A percentile compares a stretch with the other conserved stretches of the same genome.
Evolutionary conservation across 2,329 filamentous ascomycete genomes (phyloP).

Genomic region (Chrysoporthe puriensis): DNA sequence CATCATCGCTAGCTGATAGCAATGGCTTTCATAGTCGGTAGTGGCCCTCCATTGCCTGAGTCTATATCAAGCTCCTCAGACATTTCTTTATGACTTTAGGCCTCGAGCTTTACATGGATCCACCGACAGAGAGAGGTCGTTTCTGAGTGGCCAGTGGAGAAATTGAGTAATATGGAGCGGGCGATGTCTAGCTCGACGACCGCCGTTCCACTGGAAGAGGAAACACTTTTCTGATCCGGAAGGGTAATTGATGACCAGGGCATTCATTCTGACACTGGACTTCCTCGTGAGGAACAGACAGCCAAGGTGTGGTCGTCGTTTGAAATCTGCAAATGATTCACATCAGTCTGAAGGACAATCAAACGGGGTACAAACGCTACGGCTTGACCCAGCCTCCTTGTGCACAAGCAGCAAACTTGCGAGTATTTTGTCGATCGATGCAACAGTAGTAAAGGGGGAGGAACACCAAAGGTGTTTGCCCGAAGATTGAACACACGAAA

Average conservation of each 20-base stretch:
- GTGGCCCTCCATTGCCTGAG: background rate
- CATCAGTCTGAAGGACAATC: slow-evolving; percentile 8
- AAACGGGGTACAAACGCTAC: slow-evolving; percentile 5
- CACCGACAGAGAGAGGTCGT: background rate
- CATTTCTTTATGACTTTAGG: background rate
- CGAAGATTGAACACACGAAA: background rate
- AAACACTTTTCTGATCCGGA: too few species aligned
- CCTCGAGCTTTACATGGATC: background rate
- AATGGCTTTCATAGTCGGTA: background rate
- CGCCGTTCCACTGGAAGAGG: background rate
- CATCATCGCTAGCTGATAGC: background rate
- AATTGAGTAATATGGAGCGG: background rate
- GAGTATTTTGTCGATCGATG: slow-evolving; percentile 14
- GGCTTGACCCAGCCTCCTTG: slow-evolving; percentile 14
- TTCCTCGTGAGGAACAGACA: background rate
- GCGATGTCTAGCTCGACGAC: background rate
- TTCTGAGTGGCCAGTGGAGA: background rate
- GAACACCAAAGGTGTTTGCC: slow-evolving; percentile 26
- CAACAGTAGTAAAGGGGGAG: slow-evolving; percentile 13
- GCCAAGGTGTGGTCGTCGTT: slow-evolving; percentile 9
- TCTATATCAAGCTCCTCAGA: background rate
- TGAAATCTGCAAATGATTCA: slow-evolving; percentile 12
- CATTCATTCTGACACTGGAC: too few species aligned
- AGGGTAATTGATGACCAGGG: background rate
- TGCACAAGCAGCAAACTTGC: slow-evolving; percentile 26